These are phyloP conservation scores for Tripterygium wilfordii DNA, from an alignment of 177 flowering plant genomes.

Conservation along the genomic window DNA sequence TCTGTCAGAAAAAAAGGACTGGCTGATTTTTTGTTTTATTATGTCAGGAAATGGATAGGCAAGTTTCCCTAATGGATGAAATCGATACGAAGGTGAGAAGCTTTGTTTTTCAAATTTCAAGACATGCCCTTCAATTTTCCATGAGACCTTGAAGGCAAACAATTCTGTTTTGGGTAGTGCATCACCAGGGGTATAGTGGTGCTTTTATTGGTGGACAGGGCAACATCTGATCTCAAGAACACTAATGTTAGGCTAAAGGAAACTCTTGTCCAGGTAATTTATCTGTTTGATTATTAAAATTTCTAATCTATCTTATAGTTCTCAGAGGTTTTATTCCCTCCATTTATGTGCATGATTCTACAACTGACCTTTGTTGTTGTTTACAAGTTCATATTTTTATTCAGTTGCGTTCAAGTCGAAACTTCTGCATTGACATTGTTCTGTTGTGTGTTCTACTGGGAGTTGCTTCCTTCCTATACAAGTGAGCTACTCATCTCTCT, in stretches of 20 bases:
- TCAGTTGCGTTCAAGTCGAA: slow-evolving; percentile 31
- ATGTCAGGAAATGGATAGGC: slow-evolving; percentile 80
- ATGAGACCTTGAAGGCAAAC: no score
- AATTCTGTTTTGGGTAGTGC: neutral
- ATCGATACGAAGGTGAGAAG: slow-evolving; percentile 65
- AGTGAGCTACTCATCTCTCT: slow-evolving; percentile 19
- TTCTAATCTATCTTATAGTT: neutral
- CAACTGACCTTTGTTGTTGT: neutral
- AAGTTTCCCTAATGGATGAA: slow-evolving; percentile 83
- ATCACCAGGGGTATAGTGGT: no score
- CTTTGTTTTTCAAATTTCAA: neutral
- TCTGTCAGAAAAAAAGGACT: neutral
- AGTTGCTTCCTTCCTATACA: slow-evolving; percentile 32
- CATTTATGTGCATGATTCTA: no score
- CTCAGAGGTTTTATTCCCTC: no score
- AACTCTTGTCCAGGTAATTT: slow-evolving; percentile 26
- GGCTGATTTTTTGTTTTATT: slow-evolving; percentile 2
- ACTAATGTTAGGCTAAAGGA: slow-evolving; percentile 38
- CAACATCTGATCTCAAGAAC: slow-evolving; percentile 25
- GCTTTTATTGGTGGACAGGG: slow-evolving; percentile 29
- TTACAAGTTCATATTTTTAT: neutral
- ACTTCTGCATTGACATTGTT: slow-evolving; percentile 39
- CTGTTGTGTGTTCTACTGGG: slow-evolving; percentile 31
- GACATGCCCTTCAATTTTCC: neutral
- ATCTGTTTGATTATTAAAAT: neutral